Evolutionary conservation across 768 basidiomycete species (phyloP).

Genomic region (Russula abietina): DNA sequence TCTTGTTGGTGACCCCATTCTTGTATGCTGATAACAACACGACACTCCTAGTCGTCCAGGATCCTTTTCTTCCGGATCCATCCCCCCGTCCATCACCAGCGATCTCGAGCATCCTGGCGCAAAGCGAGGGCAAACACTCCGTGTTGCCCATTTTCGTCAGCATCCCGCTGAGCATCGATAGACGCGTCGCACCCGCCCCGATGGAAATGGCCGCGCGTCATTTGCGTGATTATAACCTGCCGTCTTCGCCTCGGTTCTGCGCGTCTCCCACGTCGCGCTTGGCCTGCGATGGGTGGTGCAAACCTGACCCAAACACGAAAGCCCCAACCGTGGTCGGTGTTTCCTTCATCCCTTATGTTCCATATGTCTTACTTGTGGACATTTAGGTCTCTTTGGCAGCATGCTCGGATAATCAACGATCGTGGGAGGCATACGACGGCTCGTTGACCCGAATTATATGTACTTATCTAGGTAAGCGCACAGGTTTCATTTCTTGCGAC

Average conservation of each 20-base stretch:
- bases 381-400: constrained; percentile 23
- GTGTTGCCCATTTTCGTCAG: constrained; percentile 17
- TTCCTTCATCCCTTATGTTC: not conserved
- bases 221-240: constrained; percentile 8
- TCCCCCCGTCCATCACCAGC: not conserved
- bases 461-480: constrained; percentile 9
- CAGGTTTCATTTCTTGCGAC: not conserved
- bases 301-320: not conserved
- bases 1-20: not conserved
- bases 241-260: constrained; percentile 18
- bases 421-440: constrained; percentile 25
- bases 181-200: constrained; percentile 10
- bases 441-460: constrained; percentile 23
- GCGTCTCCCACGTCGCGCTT: constrained; percentile 21
- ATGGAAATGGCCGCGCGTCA: not conserved
- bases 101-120: not conserved
- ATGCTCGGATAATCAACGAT: constrained; percentile 25
- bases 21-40: not conserved
- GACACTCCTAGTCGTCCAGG: not conserved
- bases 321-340: constrained; percentile 11
- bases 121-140: not conserved
- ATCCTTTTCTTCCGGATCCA: not conserved
- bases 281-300: constrained; percentile 25
- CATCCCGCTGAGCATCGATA: constrained; percentile 6
- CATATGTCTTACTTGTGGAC: not conserved